Evolutionary conservation across 2,329 filamentous ascomycete genomes (phyloP), one percentile per base, ranked within the genome.

Genomic region (Penicillium sclerotiorum): DNA sequence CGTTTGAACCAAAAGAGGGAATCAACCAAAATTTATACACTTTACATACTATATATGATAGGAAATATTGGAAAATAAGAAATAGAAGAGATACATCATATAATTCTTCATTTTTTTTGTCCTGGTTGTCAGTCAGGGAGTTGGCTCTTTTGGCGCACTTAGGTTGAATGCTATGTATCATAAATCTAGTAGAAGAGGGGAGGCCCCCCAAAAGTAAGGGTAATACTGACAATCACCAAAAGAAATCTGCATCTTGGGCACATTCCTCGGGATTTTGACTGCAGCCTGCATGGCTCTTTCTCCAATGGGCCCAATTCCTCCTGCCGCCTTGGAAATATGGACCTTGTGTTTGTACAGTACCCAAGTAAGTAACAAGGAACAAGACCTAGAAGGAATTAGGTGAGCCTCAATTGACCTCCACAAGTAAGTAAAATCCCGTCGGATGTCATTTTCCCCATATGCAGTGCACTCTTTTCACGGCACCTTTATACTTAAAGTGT

Each of bases 251-350:
- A 27, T 27, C 11, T 32, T 32, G 4, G 11, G 40, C 13, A 40
- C 23, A 52, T 52, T 53, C 30, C 32, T 40, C 18, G 28, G 8
- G 17, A 8, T 23, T 30, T 41, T 17, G 38, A 39, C 42, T 53
- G 46, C 46, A 49, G 36, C 37, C n/a, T 42, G 42, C 50, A 49
- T 45, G 45, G 41, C 23, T 41, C 18, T 20, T 43, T 43, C 40
- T 32, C 40, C 27, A 43, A 43, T 28, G 22, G 33, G 13, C 30
- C 22, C 17, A 23, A 11, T 20, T 42, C 15, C 22, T 42, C 28
- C 39, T 47, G 11, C 28, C 8, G 28, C 27, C 5, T 23, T 25
- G n/a, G n/a, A n/a, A n/a, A n/a, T n/a, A n/a, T n/a, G n/a, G n/a
- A n/a, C n/a, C 15, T n/a, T 25, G 40, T 13, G 36, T 36, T 33